Base-by-base conservation (phyloP, 2,329 filamentous ascomycete species). In the Aschersonia sp. region DNA sequence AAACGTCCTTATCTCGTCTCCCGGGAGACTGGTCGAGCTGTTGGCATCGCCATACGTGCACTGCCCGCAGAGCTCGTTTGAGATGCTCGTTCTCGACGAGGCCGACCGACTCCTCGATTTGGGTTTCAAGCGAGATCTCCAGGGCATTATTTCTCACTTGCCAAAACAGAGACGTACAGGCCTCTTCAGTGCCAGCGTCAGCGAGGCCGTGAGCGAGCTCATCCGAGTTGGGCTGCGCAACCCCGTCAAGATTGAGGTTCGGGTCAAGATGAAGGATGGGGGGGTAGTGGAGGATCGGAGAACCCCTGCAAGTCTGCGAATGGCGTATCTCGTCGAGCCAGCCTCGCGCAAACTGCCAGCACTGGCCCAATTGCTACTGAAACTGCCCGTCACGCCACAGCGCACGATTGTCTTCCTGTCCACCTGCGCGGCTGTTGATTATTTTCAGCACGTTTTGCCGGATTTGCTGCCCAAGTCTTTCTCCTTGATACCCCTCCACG, bases 91-190 rank as follows among this genome's bases (percentile, higher is more conserved):
- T 4, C 74, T 98, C 37, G 92, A 98, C 59, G 92, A 98, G 67
- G 92, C 90, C 45, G 92, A 98, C 64, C 77, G 92, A 50, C 69
- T 98, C 30, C 72, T 98, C 9, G 92, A 98, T 65, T 74, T 97
- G 29, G 92, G 94, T 5, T 97, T 98, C 66, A 92, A 94, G 62
- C 82, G 86, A 48, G 88, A 95, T 55, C 66, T 98, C 31, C 87
- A 92, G 55, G 85, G 80, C 48, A 95, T 97, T 41, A 68, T 98
- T 29, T 78, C 79, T 0, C 77, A 84, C 12, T 68, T 98, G 5
- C 92, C 92, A 0, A 98, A 98, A 60, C 92, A 98, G 62, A 75
- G 92, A 46, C 77, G 92, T 45, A 98, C 92, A 0, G 92, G 92
- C 0, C 69, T 98, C 0, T 98, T 97, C 66, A 95, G 87, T 58